Percentiles rank a stretch among this genome's conserved stretches.
Conservation (phyloP, 768 basidiomycete species). For the Gymnopilus dilepis region DNA sequence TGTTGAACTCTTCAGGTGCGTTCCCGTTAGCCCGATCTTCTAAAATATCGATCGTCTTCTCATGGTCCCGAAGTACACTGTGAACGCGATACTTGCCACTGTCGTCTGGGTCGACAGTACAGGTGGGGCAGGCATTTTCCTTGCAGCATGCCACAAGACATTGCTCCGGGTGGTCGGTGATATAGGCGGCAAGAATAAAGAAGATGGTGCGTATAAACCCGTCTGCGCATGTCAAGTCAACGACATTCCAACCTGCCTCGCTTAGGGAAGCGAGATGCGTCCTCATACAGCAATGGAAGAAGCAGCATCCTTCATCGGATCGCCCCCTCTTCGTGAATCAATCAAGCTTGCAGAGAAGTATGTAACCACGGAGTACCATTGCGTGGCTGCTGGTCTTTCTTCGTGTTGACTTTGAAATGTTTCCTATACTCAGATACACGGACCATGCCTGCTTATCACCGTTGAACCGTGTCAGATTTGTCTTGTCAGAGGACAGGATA, state of each 20-base stretch:
- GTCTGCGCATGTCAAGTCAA: conserved; percentile 36
- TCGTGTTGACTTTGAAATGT: conserved; percentile 36
- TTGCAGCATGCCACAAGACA: conserved; percentile 35
- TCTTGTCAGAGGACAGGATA: too few species aligned
- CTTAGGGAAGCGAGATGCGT: conserved; percentile 28
- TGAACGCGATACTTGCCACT: too few species aligned
- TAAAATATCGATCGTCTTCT: too few species aligned
- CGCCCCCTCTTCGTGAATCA: conserved; percentile 33
- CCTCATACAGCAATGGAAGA: conserved; percentile 41
- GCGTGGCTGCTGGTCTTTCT: conserved; percentile 35
- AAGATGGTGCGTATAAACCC: conserved; percentile 33
- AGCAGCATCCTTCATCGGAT: conserved; percentile 29
- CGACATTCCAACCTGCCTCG: conserved; percentile 32
- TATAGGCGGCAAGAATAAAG: conserved; percentile 43
- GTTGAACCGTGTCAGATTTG: conserved; percentile 35
- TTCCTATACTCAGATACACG: conserved; percentile 46
- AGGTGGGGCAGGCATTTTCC: conserved; percentile 27
- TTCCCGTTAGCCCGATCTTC: too few species aligned
- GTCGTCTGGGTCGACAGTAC: conserved; percentile 15
- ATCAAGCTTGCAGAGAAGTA: conserved; percentile 41
- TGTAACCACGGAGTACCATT: conserved; percentile 43
- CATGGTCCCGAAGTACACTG: too few species aligned
- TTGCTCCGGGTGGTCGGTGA: conserved; percentile 48
- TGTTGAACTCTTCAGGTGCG: conserved; percentile 18
- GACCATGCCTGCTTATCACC: conserved; percentile 48